A percentile compares a stretch with the other conserved stretches of the same genome.
Evolutionary conservation across 345 rosid genomes (phyloP).

Genomic region (Balakata baccata): DNA sequence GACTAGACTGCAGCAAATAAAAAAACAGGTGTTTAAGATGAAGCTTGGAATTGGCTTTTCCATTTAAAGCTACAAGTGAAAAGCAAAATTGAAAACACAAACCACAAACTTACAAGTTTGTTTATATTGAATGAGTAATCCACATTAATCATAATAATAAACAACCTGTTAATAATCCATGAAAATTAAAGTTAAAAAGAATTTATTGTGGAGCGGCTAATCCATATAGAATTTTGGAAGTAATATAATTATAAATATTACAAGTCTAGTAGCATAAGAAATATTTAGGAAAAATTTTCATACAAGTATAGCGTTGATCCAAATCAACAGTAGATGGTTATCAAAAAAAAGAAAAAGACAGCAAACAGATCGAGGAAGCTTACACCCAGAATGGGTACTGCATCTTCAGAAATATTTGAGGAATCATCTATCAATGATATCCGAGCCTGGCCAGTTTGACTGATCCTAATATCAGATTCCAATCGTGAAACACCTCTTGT

Average conservation of each 20-base stretch:
- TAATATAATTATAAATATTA: not conserved
- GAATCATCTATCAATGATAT: conserved; percentile 38
- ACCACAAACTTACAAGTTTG: not conserved
- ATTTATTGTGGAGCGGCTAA: not conserved
- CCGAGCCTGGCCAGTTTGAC: conserved; percentile 37
- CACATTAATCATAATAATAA: not conserved
- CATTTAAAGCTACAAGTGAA: not conserved
- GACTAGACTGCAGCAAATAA: conserved; percentile 45
- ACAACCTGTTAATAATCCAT: not conserved
- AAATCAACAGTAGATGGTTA: not conserved
- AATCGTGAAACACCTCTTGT: conserved; percentile 33
- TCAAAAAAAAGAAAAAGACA: not conserved
- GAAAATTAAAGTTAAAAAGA: not conserved
- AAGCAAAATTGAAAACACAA: not conserved
- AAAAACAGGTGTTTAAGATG: not conserved
- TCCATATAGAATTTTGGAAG: not conserved
- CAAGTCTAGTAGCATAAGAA: no score
- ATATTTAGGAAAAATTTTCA: not conserved
- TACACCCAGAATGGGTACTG: conserved; percentile 37
- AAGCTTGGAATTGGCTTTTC: not conserved
- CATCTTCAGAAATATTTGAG: conserved; percentile 34
- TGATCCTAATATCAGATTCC: conserved; percentile 46
- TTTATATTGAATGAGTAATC: not conserved
- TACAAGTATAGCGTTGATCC: not conserved
- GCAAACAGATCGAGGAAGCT: conserved; percentile 24